Evolutionary conservation across 176 grass and related monocot species (phyloP).

Genomic region (Bromus sterilis): DNA sequence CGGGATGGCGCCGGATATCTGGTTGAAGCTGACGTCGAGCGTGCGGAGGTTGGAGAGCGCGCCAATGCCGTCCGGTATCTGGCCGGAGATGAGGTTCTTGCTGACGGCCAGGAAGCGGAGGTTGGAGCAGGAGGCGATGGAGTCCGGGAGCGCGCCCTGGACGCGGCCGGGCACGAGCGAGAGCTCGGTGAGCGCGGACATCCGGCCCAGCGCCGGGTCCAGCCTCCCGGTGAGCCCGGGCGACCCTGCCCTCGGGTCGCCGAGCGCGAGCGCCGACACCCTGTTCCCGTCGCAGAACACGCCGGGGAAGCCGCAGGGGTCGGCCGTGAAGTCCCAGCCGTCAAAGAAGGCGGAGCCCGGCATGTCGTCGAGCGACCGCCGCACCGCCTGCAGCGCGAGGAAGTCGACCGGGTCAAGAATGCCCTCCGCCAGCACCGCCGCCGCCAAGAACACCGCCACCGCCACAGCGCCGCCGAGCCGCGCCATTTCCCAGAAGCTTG

Average conservation of each 20-base stretch:
- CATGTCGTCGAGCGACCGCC: constrained; percentile 83
- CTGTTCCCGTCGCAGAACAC: constrained; percentile 62
- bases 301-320: constrained; percentile 80
- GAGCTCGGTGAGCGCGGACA: constrained; percentile 68
- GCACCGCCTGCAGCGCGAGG: constrained; percentile 74
- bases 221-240: constrained; percentile 63
- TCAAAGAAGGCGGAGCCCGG: constrained; percentile 75
- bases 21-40: constrained; percentile 95
- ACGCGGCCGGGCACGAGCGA: constrained; percentile 87
- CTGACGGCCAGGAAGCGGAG: constrained; percentile 87
- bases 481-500: not conserved
- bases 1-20: constrained; percentile 58
- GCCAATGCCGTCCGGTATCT: constrained; percentile 44
- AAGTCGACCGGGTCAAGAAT: constrained; percentile 86
- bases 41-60: constrained; percentile 65
- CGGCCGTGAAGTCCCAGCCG: constrained; percentile 83
- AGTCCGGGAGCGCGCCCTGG: constrained; percentile 42
- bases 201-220: constrained; percentile 53
- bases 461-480: constrained; percentile 15
- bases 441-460: constrained; percentile 18
- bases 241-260: constrained; percentile 80
- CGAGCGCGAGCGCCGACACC: constrained; percentile 63
- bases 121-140: constrained; percentile 34
- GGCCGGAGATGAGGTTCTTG: constrained; percentile 86
- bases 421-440: constrained; percentile 15